A percentile compares a stretch with the other conserved stretches of the same genome.
Conservation (phyloP, 2,329 filamentous ascomycete species). For the Penicillium oxalicum region DNA sequence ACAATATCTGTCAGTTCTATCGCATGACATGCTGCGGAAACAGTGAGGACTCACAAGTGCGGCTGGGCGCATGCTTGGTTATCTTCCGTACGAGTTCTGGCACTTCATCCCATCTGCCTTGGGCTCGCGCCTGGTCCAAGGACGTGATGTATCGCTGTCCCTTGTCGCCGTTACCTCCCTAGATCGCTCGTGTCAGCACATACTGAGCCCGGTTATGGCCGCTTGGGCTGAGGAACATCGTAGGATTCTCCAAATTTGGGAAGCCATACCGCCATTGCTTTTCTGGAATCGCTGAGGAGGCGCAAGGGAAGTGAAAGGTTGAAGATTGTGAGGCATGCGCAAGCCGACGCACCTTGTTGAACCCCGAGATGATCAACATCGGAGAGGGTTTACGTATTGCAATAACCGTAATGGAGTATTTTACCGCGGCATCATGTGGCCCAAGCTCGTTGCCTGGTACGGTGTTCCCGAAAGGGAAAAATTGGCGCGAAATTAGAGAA, state of each 20-base stretch:
- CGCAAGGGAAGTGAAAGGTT: slow-evolving; percentile 12
- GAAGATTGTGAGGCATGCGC: slow-evolving; percentile 8
- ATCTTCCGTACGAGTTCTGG: slow-evolving; percentile 89
- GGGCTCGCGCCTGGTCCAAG: slow-evolving; percentile 80
- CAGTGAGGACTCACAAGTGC: slow-evolving; percentile 59
- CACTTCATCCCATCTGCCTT: slow-evolving; percentile 78
- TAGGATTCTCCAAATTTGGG: too few species aligned
- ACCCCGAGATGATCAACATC: slow-evolving; percentile 22
- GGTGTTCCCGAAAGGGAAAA: slow-evolving; percentile 14
- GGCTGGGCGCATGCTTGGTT: slow-evolving; percentile 82
- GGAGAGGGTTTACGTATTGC: slow-evolving; percentile 13
- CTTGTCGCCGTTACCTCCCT: slow-evolving; percentile 60
- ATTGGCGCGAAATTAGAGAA: slow-evolving; percentile 8
- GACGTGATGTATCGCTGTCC: slow-evolving; percentile 72
- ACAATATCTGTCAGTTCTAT: slow-evolving; percentile 16
- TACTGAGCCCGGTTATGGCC: not conserved
- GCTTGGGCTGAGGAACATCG: too few species aligned
- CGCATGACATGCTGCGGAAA: slow-evolving; percentile 7
- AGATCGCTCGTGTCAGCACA: slow-evolving; percentile 18
- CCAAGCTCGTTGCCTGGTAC: slow-evolving; percentile 19
- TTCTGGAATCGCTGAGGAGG: slow-evolving; percentile 10
- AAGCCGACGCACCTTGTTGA: slow-evolving; percentile 8
- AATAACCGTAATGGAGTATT: slow-evolving; percentile 24
- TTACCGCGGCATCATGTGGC: slow-evolving; percentile 28
- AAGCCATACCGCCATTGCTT: slow-evolving; percentile 21